Evolutionary conservation across 768 basidiomycete genomes (phyloP), one percentile per base, ranked within the genome.

Genomic region (Tylopilus plumbeoviolaceoides): DNA sequence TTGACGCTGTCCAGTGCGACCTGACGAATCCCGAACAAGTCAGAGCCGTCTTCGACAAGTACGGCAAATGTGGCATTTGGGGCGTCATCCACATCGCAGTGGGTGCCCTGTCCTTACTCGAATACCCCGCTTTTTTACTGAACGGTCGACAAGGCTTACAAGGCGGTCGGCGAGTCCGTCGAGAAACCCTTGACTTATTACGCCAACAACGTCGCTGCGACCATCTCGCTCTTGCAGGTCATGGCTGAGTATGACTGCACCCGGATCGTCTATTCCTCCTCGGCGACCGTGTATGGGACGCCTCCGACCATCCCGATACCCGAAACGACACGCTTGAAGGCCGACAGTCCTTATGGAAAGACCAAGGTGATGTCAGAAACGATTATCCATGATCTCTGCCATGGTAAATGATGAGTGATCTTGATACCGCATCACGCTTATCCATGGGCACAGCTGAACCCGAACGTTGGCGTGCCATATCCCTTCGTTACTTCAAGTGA

Each of bases 221-320:
- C 94, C 7, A 71, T 97, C 51, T 84, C 79, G 46, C 84, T 98
- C 20, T 76, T 97, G 58, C 87, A 94, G 75, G 76, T 82, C 59
- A 95, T 95, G 94, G 73, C 76, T 39, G 88, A 88, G 48, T 91
- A 83, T 70, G 85, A 86, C 57, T 91, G 90, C 74, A 78, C 80
- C 48, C 82, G 91, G 54, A 75, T 99, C 53, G 95, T 99, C 48
- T 99, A 98, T 75, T 98, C 97, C 1, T 98, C 95, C 11, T 95
- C 93, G 21, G 97, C 97, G 7, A 98, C 97, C 17, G 97, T 99
- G 23, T 99, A 99, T 66, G 97, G 97, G 49, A 94, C 85, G 4
- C 97, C 97, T 10, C 87, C 91, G 20, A 75, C 74, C 47, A 89
- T 98, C 42, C 97, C 97, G 48, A 98, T 98, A 59, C 91, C 94